Base-by-base conservation (phyloP, 2,329 filamentous ascomycete genomes). In the Penicillium paneum region DNA sequence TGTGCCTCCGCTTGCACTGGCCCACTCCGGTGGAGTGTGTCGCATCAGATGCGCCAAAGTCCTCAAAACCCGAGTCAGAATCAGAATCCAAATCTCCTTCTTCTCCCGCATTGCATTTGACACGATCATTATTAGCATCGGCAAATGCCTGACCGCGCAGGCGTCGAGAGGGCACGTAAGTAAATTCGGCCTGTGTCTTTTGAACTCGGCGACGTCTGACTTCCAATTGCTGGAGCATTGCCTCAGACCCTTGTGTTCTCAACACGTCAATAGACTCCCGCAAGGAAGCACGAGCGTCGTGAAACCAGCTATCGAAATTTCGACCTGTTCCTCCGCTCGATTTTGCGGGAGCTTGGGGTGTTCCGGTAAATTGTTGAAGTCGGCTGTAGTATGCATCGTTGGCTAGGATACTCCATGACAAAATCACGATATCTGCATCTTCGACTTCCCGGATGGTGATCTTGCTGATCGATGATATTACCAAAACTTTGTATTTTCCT, bases 251-350 rank as follows among this genome's bases (percentile, higher is more conserved):
- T 8, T 67, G 19, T 0, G 51, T 43, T n/a, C 65, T 54, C 15
- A 79, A 64, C 1, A 71, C 59, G 0, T 66, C 39, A 12, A 81
- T 66, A 57, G 79, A 76, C 6, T 69, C 62, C 1, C 70, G 72
- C 13, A 86, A 63, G 2, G 73, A 71, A 2, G 59, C 46, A 11
- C 72, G 60, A 0, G 79, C 77, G 38, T 76, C 72, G 2, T 71
- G 59, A 32, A 85, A 73, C 84, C 84, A 87, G 7, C 78, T 70
- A 19, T 78, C 71, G 52, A 82, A 83, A 2, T 77, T 76, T 21
- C 82, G 74, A 17, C 76, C 77, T 55, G 75, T 68, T 39, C 69
- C 72, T n/a, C 60, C 50, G 1, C 76, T 77, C 54, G 74, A 67
- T 40, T 70, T 73, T 15, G 59, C 48, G 0, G 74, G 72, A 31